Evolutionary conservation across 768 basidiomycete genomes (phyloP).

Genomic region (Imleria badia): DNA sequence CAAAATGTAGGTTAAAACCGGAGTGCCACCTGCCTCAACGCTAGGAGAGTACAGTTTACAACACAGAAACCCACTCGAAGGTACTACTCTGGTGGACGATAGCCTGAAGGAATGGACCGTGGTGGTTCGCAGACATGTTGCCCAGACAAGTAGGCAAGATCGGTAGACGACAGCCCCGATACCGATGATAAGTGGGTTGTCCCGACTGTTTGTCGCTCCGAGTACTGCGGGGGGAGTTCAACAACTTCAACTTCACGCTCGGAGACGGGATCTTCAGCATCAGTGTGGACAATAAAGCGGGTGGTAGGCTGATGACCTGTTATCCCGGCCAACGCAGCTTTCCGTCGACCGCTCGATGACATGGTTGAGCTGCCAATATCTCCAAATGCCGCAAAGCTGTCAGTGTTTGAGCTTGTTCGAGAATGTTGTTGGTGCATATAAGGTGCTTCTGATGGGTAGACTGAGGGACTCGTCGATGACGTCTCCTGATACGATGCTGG

Average conservation of each 20-base stretch:
- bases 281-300: constrained; percentile 67
- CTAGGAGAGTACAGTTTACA: background rate
- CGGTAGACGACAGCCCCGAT: constrained; percentile 4
- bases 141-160: constrained; percentile 13
- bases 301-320: constrained; percentile 41
- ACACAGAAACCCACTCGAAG: background rate
- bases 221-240: constrained; percentile 77
- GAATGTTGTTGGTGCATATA: constrained; percentile 12
- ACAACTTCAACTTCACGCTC: constrained; percentile 52
- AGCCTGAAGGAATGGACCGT: background rate
- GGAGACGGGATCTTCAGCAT: constrained; percentile 56
- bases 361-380: constrained; percentile 24
- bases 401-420: constrained; percentile 19
- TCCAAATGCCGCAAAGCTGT: constrained; percentile 18
- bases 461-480: constrained; percentile 7
- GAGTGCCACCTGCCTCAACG: background rate
- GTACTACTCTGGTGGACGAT: constrained; percentile 13
- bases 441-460: constrained; percentile 5
- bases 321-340: constrained; percentile 54
- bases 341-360: constrained; percentile 46
- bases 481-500: constrained; percentile 5
- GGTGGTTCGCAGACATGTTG: constrained; percentile 4
- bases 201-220: constrained; percentile 43
- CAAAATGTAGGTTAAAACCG: background rate
- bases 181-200: constrained; percentile 4